These are phyloP conservation scores for Coemansia sp. DNA, from an alignment of 192 early-diverging fungal genomes.

Conservation along the genomic window DNA sequence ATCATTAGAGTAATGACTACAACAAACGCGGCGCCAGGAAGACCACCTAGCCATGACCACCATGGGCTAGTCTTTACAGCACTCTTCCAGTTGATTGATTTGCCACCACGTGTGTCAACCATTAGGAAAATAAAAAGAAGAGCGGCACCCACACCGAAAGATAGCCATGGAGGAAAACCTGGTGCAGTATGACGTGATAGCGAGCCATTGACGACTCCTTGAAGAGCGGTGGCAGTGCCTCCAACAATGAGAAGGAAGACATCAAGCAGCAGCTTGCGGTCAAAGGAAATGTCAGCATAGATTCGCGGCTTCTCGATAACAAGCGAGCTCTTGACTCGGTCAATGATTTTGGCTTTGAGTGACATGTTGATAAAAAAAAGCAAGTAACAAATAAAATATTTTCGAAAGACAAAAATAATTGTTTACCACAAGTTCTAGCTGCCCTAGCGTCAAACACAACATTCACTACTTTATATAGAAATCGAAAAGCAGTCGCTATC, in stretches of 20 bases:
- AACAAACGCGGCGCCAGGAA: slow-evolving; percentile 24
- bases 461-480: no score
- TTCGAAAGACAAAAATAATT: background rate
- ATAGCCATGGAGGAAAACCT: slow-evolving; percentile 32
- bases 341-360: slow-evolving; percentile 1
- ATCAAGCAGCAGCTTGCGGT: slow-evolving; percentile 22
- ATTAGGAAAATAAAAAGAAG: slow-evolving; percentile 26
- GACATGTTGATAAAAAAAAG: slow-evolving; percentile 1
- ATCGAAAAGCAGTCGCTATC: no score
- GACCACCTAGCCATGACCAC: slow-evolving; percentile 28
- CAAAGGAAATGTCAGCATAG: slow-evolving; percentile 20
- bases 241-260: slow-evolving; percentile 18
- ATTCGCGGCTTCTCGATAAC: slow-evolving; percentile 28
- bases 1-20: slow-evolving; percentile 32
- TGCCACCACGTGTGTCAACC: slow-evolving; percentile 27
- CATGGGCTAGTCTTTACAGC: slow-evolving; percentile 22
- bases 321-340: slow-evolving; percentile 15
- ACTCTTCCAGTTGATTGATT: slow-evolving; percentile 25
- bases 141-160: slow-evolving; percentile 18
- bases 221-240: slow-evolving; percentile 16
- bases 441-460: no score
- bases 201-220: slow-evolving; percentile 25
- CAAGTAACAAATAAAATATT: background rate
- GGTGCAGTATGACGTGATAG: slow-evolving; percentile 17
- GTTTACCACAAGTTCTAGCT: no score